phyloP scores from a whole-genome alignment of 345 rosid genomes.

The Leavenworthia alabamica region DNA sequence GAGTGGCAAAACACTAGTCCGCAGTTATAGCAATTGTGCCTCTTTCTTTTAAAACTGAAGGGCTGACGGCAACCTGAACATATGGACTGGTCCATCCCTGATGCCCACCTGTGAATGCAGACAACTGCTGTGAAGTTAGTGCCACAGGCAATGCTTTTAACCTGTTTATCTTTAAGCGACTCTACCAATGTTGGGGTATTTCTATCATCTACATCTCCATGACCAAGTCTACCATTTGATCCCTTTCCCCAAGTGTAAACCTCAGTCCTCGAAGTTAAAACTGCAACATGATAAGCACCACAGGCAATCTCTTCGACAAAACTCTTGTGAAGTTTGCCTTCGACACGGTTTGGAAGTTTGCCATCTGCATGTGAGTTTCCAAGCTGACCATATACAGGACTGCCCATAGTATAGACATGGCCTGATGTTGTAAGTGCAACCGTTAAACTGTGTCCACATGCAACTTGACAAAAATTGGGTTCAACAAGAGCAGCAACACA shows the following conservation, averaged over 20 bases:
- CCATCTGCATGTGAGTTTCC: slow-evolving; percentile 92
- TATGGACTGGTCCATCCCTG: slow-evolving; percentile 93
- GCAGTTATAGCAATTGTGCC: slow-evolving; percentile 70
- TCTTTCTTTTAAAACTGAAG: slow-evolving; percentile 75
- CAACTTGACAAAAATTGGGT: slow-evolving; percentile 89
- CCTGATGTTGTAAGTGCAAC: slow-evolving; percentile 86
- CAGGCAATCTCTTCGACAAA: slow-evolving; percentile 92
- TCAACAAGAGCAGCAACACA: slow-evolving; percentile 96
- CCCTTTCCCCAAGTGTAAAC: slow-evolving; percentile 99
- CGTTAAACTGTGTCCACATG: slow-evolving; percentile 90
- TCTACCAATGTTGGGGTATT: slow-evolving; percentile 73
- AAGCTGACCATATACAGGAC: slow-evolving; percentile 93
- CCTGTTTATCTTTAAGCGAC: slow-evolving; percentile 93
- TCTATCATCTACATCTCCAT: slow-evolving; percentile 85
- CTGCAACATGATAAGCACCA: slow-evolving; percentile 96
- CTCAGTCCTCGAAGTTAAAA: slow-evolving; percentile 84
- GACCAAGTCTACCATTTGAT: slow-evolving; percentile 92
- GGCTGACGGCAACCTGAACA: slow-evolving; percentile 96
- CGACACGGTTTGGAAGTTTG: slow-evolving; percentile 71
- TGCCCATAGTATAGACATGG: slow-evolving; percentile 89
- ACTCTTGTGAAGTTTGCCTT: slow-evolving; percentile 80
- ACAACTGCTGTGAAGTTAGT: slow-evolving; percentile 89
- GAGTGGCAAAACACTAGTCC: slow-evolving; percentile 95
- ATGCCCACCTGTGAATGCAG: slow-evolving; percentile 95
- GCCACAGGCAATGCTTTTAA: slow-evolving; percentile 88